Percentiles rank a stretch among this genome's conserved stretches.
phyloP scores from a whole-genome alignment of 768 basidiomycete genomes.

The Termitomyces sp. region DNA sequence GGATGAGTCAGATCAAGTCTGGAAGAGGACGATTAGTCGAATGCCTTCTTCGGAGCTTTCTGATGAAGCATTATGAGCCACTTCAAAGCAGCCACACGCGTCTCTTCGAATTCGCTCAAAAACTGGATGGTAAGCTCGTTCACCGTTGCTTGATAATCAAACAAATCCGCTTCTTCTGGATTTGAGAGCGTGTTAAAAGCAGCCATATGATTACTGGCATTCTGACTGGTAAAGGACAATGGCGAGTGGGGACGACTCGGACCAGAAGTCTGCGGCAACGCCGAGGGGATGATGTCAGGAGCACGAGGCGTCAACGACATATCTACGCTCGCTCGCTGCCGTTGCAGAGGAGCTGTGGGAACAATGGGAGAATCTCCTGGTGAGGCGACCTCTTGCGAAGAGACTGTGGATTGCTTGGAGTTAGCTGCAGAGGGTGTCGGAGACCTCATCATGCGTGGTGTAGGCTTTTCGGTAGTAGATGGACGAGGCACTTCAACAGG shows the following conservation, averaged over 20 bases:
- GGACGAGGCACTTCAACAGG: slow-evolving; percentile 46
- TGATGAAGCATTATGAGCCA: slow-evolving; percentile 99
- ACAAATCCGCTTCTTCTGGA: slow-evolving; percentile 58
- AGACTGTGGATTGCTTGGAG: slow-evolving; percentile 46
- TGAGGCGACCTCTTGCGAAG: slow-evolving; percentile 42
- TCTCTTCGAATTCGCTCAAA: slow-evolving; percentile 94
- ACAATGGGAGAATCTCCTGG: slow-evolving; percentile 25
- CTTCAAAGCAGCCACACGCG: slow-evolving; percentile 90
- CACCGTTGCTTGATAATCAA: slow-evolving; percentile 92
- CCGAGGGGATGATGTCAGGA: slow-evolving; percentile 23
- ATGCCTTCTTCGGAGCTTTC: slow-evolving; percentile 92
- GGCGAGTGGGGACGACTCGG: slow-evolving; percentile 64
- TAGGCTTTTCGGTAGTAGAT: slow-evolving; percentile 25
- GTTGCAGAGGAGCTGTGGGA: slow-evolving; percentile 14
- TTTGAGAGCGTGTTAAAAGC: slow-evolving; percentile 16
- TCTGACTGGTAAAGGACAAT: slow-evolving; percentile 38
- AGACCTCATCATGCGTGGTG: slow-evolving; percentile 41
- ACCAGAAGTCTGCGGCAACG: slow-evolving; percentile 13
- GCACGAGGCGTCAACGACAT: slow-evolving; percentile 32
- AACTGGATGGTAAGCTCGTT: slow-evolving; percentile 92
- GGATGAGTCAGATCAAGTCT: not conserved
- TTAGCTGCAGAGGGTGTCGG: slow-evolving; percentile 47
- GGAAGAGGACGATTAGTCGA: not conserved
- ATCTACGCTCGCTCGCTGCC: slow-evolving; percentile 28
- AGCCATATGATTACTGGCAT: slow-evolving; percentile 26